Conservation (phyloP, 495 filamentous ascomycete genomes). For the Thermothielavioides terrestris region DNA sequence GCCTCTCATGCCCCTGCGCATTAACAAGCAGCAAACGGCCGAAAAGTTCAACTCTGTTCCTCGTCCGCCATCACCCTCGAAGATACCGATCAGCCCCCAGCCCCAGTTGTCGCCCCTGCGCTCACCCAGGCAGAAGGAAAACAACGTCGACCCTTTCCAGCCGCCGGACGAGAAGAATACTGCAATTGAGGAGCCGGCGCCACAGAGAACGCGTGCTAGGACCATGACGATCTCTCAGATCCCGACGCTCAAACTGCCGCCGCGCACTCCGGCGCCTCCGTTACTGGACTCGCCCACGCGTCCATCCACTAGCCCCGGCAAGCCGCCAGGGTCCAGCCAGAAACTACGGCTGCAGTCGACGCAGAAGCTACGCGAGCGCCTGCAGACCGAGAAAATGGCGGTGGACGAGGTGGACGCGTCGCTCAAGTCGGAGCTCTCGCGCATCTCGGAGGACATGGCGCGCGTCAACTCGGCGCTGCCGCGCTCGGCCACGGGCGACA, state of each 20-base stretch:
- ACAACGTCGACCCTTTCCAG: slow-evolving; percentile 25
- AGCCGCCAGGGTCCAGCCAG: slow-evolving; percentile 31
- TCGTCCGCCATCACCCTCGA: slow-evolving; percentile 32
- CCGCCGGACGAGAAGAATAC: slow-evolving; percentile 1
- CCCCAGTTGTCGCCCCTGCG: slow-evolving; percentile 21
- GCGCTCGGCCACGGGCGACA: slow-evolving; percentile 30
- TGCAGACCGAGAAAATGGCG: slow-evolving; percentile 69
- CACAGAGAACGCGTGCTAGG: slow-evolving; percentile 28
- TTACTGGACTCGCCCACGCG: slow-evolving; percentile 22
- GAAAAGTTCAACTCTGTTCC: slow-evolving; percentile 48
- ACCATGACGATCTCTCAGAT: slow-evolving; percentile 41
- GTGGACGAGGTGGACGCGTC: slow-evolving; percentile 58
- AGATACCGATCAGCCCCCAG: slow-evolving; percentile 36
- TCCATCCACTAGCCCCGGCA: slow-evolving; percentile 30
- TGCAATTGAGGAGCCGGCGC: slow-evolving; percentile 3
- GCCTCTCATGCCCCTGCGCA: slow-evolving; percentile 33
- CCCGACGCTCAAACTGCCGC: slow-evolving; percentile 30
- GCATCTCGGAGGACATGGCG: slow-evolving; percentile 76
- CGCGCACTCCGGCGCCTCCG: slow-evolving; percentile 18
- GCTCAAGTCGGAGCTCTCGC: slow-evolving; percentile 66
- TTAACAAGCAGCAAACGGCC: slow-evolving; percentile 50
- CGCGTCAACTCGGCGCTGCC: slow-evolving; percentile 44
- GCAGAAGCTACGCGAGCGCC: slow-evolving; percentile 84
- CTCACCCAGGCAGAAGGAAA: slow-evolving; percentile 38
- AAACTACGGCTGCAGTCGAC: slow-evolving; percentile 83